phyloP scores from a whole-genome alignment of 2,329 filamentous ascomycete genomes.

The Exophiala aquamarina region DNA sequence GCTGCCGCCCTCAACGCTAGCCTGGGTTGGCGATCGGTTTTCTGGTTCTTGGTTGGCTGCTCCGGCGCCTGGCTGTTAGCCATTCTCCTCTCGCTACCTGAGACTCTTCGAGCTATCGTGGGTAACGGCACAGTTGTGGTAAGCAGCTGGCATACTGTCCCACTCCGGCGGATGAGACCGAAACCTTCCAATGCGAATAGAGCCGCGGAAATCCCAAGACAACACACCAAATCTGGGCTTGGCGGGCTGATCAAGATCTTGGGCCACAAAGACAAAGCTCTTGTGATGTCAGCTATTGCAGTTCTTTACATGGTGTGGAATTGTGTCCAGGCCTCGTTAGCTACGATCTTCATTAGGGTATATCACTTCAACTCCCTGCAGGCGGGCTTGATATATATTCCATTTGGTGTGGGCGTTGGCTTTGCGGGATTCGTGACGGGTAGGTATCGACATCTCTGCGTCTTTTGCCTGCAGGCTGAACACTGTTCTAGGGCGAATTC shows the following conservation, averaged over 20 bases:
- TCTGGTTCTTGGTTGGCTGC: constrained; percentile 43
- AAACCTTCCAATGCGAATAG: too few relatives aligned
- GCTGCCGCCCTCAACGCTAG: too few relatives aligned
- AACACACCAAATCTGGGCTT: too few relatives aligned
- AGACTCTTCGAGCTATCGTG: constrained; percentile 39
- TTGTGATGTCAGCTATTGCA: constrained; percentile 16
- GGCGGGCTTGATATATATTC: constrained; percentile 25
- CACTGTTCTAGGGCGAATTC: too few relatives aligned
- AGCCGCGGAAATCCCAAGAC: too few relatives aligned
- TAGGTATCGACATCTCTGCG: too few relatives aligned
- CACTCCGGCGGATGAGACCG: too few relatives aligned
- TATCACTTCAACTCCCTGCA: constrained; percentile 23
- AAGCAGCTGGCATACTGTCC: too few relatives aligned
- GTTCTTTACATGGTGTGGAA: constrained; percentile 22
- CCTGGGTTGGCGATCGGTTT: constrained; percentile 45
- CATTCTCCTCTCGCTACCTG: constrained; percentile 37
- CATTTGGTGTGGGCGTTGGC: constrained; percentile 20
- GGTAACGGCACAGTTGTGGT: too few relatives aligned
- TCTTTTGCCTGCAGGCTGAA: too few relatives aligned
- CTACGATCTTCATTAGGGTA: constrained; percentile 21
- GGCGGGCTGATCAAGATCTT: not conserved
- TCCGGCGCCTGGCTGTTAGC: constrained; percentile 29
- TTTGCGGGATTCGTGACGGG: constrained; percentile 36
- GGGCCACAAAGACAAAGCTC: constrained; percentile 15
- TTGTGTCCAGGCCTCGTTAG: constrained; percentile 24